Base-by-base conservation (phyloP, 176 grass and related monocot species). In the Ampelocalamus luodianensis region DNA sequence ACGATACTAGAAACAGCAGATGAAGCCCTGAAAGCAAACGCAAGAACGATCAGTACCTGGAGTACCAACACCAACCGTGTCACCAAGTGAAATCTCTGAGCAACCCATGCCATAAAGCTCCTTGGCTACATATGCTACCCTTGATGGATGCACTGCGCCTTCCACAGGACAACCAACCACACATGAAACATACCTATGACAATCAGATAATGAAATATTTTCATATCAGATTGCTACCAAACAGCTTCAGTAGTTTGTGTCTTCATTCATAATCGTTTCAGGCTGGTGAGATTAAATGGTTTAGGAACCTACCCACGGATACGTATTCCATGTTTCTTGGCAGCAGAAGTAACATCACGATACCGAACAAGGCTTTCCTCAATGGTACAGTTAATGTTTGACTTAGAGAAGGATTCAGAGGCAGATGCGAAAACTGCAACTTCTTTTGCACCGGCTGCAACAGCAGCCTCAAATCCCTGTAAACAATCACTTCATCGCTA, bases 51-150 rank as follows among this genome's bases (percentile, higher is more conserved):
- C 24, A 10, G 22, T 92, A 95, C 96, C 96, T 89, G 96, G 96
- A 63, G 96, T 99, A 81, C 93, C 93, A 45, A 99, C 91, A 62
- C 96, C 96, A 66, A 94, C 94, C 16, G 96, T 99, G 85, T 99
- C 96, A 10, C 93, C 96, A n/a, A 99, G 96, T 79, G 96, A 99
- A 71, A 99, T 96, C 71, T 99, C 96, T 3, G 79, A 84, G 88
- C 96, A 99, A 18, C 96, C 96, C 93, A 99, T 99, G 29, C 91
- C 73, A 53, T 94, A 96, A 34, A 99, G 93, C 51, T 78, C 88
- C 75, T 94, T 96, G 20, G 93, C 93, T 54, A 99, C 91, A 73
- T 99, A 86, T 63, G 93, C 90, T 20, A 99, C 96, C 51, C 89
- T 92, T 10, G 76, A 85, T 64, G 96, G 93, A 80, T 88, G 77